Base-by-base conservation (phyloP, 352 stramenopile species). In the Pythium periplocum region DNA sequence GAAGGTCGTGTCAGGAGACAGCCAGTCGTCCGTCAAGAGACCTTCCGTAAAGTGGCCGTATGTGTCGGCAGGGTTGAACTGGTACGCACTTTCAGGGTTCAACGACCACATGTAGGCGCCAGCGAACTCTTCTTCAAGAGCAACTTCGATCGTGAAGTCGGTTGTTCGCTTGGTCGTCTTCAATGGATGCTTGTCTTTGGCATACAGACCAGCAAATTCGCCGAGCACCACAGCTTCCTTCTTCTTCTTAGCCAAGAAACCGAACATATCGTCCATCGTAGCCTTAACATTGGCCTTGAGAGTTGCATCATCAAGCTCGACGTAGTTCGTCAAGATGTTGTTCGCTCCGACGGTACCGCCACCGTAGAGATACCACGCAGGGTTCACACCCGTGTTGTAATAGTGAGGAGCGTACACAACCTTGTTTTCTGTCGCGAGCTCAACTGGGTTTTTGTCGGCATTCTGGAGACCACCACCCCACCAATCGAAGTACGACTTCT, bases 91-190 rank as follows among this genome's bases (percentile, higher is more conserved):
- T 62, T 88, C 79, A 0, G 79, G 79, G 46, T 90, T 90, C 2
- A 90, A 61, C 8, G 77, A 87, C 79, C 79, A 90, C 75, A 90
- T 86, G 59, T 86, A 90, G 3, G 75, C 78, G n/a, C 79, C 79
- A 0, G 75, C 77, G 36, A 83, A 82, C 0, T 64, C 62, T 1
- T 69, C 53, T 47, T 79, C 61, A 7, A 90, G 39, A 66, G 86
- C 85, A 4, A 75, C 52, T 6, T 86, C 60, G 33, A 90, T 82
- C 8, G 76, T 78, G n/a, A 82, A 78, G 48, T 93, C 80, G 1
- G 73, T 86, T 34, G 68, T 72, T 31, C 78, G 78, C 52, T 82
- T 78, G 0, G 76, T 90, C 7, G 78, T 90, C 31, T 77, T 64
- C 48, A 57, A 39, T 2, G 67, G 67, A 38, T 87, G 75, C 3